Conservation (phyloP, 2,329 filamentous ascomycete species). For the Colletotrichum chlorophyti region DNA sequence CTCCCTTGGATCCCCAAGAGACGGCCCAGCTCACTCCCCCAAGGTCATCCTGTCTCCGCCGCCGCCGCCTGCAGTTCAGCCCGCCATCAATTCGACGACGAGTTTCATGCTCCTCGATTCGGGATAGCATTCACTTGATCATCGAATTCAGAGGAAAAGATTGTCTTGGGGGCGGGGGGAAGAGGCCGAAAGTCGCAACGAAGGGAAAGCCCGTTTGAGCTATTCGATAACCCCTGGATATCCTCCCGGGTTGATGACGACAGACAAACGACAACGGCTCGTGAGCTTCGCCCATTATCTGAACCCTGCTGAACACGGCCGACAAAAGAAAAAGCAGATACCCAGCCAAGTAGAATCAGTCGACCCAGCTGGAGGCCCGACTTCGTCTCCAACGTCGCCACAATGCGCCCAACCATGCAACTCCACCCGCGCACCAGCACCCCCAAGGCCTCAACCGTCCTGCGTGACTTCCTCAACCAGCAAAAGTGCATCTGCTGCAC, state of each 20-base stretch:
- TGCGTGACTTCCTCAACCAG: slow-evolving; percentile 24
- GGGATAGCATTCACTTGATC: too few species aligned
- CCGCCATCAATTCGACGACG: not conserved
- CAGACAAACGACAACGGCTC: not conserved
- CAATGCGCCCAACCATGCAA: slow-evolving; percentile 6
- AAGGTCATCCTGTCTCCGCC: not conserved
- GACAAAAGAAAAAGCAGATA: not conserved
- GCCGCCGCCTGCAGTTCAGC: slow-evolving; percentile 1
- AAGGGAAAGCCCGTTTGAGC: too few species aligned
- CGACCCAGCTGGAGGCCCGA: not conserved
- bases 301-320: not conserved
- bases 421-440: slow-evolving; percentile 29
- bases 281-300: slow-evolving; percentile 12
- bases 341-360: too few species aligned
- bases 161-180: too few species aligned
- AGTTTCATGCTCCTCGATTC: not conserved
- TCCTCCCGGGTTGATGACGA: slow-evolving; percentile 16
- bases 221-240: not conserved
- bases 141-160: not conserved
- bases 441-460: slow-evolving; percentile 20
- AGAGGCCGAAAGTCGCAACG: not conserved
- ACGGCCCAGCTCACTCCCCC: slow-evolving; percentile 1
- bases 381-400: not conserved
- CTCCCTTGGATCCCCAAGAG: slow-evolving; percentile 23
- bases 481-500: slow-evolving; percentile 28